Conservation (phyloP, 2,329 filamentous ascomycete species). For the Hypoxylon sp. region DNA sequence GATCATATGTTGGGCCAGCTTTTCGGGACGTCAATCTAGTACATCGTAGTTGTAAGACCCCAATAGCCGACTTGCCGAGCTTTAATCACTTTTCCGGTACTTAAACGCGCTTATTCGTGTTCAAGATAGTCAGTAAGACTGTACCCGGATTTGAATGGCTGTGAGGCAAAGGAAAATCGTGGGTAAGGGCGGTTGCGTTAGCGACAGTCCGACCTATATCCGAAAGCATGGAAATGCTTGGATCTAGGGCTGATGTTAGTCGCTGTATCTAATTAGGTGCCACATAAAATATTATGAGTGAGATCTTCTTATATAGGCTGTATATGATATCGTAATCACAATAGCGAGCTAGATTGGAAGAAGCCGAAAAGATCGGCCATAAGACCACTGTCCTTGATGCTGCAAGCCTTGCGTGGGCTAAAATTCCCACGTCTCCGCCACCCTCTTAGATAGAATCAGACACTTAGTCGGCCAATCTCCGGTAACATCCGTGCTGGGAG, state of each 20-base stretch:
- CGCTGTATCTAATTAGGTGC: constrained; percentile 47
- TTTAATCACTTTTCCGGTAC: constrained; percentile 27
- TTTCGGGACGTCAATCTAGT: constrained; percentile 19
- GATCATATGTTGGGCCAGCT: constrained; percentile 27
- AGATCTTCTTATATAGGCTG: constrained; percentile 48
- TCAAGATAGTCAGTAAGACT: constrained; percentile 4
- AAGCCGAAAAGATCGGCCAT: constrained; percentile 38
- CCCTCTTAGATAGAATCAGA: constrained; percentile 25
- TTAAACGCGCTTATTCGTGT: constrained; percentile 10
- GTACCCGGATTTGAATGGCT: constrained; percentile 4
- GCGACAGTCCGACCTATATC: constrained; percentile 20
- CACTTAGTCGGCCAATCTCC: constrained; percentile 40
- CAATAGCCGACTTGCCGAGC: constrained; percentile 31
- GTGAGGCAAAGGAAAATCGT: constrained; percentile 5
- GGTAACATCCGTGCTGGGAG: constrained; percentile 29
- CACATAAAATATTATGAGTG: constrained; percentile 42
- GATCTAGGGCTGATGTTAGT: constrained; percentile 37
- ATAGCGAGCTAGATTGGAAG: constrained; percentile 29
- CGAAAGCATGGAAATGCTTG: constrained; percentile 14
- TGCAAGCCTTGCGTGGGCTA: constrained; percentile 33
- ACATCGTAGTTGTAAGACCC: constrained; percentile 15
- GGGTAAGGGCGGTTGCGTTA: constrained; percentile 11
- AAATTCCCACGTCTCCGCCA: constrained; percentile 40
- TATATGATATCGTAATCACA: constrained; percentile 43
- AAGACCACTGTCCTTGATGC: constrained; percentile 15